Base-by-base conservation (phyloP, 768 basidiomycete species). In the Russula vinacea region DNA sequence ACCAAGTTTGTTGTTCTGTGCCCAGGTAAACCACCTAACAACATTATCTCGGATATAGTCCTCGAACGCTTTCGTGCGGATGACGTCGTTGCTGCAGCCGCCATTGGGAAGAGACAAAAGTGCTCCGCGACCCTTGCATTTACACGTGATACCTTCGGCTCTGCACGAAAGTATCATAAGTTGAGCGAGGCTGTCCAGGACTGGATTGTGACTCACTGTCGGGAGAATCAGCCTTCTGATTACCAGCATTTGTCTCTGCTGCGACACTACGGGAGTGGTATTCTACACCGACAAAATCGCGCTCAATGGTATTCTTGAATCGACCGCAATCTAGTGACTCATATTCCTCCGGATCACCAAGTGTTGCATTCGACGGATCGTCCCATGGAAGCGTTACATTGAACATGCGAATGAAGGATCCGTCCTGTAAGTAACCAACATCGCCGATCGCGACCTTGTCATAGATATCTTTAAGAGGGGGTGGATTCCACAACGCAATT, bases 341-440 rank as follows among this genome's bases (percentile, higher is more conserved):
- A n/a, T 51, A 63, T 45, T 0, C 8, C 9, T 58, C 56, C 29
- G 11, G 39, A 17, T 14, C 13, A 10, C 26, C 35, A 22, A 52
- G 3, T 19, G 1, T 45, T 6, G 1, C 4, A 33, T 63, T 51
- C 22, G n/a, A 57, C 6, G 56, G 49, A 33, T 58, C 1, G 24
- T 53, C 16, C 53, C 40, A 53, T 6, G 51, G 40, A 24, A 53
- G 59, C 2, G 51, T 58, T 9, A 56, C 58, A 24, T 68, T 70
- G 60, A 67, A 67, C 29, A 69, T 60, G 42, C 64, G 61, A 47
- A 52, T 29, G 33, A 69, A 70, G 29, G 32, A 24, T 14, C 69
- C 69, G 5, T 64, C 45, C 2, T 39, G 10, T 16, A 69, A n/a
- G 42, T 60, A 69, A 26, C 69, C 69, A 44, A 70, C 69, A 37